These are phyloP conservation scores for Lipomyces chichibuensis DNA, from an alignment of 805 yeast species.

Conservation along the genomic window DNA sequence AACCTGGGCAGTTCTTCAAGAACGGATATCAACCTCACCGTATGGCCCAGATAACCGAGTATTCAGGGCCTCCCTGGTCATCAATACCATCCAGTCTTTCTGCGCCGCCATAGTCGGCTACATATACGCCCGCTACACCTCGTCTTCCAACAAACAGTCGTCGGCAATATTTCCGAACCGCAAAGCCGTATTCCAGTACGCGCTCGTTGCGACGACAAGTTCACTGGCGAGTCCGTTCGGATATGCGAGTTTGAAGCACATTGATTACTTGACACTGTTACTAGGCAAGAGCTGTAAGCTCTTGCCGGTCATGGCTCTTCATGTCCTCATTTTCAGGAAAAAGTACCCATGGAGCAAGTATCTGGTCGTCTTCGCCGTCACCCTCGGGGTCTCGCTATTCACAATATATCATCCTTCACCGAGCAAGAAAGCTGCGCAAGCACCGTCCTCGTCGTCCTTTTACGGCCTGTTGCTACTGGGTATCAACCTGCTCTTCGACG, in stretches of 20 bases:
- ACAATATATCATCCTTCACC: conserved; percentile 55
- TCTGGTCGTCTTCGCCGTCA: conserved; percentile 74
- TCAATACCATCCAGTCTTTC: conserved; percentile 72
- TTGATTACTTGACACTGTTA: conserved; percentile 81
- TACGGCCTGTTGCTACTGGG: conserved; percentile 65
- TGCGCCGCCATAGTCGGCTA: conserved; percentile 74
- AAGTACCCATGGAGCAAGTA: conserved; percentile 76
- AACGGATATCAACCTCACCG: conserved; percentile 74
- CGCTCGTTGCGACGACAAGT: conserved; percentile 68
- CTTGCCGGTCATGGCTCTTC: conserved; percentile 91
- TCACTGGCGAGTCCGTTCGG: conserved; percentile 84
- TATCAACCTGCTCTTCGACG: conserved; percentile 77
- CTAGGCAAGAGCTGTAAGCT: conserved; percentile 92
- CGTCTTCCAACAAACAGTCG: background rate
- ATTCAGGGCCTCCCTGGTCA: conserved; percentile 78
- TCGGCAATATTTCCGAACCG: conserved; percentile 39
- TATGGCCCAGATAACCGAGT: conserved; percentile 60
- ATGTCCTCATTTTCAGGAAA: conserved; percentile 67
- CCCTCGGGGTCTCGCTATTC: conserved; percentile 80
- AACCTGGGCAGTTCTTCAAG: conserved; percentile 92
- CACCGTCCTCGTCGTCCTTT: conserved; percentile 44
- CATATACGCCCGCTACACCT: conserved; percentile 50
- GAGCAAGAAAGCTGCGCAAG: conserved; percentile 42
- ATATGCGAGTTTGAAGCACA: conserved; percentile 73
- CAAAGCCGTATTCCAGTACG: conserved; percentile 46